A percentile compares a stretch with the other conserved stretches of the same genome.
Conservation (phyloP, 331 rosid genomes). For the Stylosanthes scabra region DNA sequence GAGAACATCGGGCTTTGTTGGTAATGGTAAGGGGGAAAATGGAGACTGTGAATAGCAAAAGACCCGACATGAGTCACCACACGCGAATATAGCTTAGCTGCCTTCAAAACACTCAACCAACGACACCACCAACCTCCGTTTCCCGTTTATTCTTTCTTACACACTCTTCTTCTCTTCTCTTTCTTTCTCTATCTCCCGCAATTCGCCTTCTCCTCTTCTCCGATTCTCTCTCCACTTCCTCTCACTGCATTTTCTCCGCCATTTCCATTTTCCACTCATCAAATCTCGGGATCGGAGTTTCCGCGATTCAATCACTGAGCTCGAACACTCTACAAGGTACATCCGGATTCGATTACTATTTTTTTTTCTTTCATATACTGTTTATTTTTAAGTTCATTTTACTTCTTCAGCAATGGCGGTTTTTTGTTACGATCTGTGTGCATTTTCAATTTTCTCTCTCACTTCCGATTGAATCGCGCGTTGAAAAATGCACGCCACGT, state of each 20-base stretch:
- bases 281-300: slow-evolving; percentile 36
- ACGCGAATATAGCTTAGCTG: neutral
- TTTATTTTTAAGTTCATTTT: neutral
- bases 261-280: slow-evolving; percentile 36
- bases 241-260: slow-evolving; percentile 32
- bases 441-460: slow-evolving; percentile 26
- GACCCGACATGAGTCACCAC: neutral
- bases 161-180: slow-evolving; percentile 25
- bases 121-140: neutral
- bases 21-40: neutral
- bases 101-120: neutral
- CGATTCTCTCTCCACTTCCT: slow-evolving; percentile 17
- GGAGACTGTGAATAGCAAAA: neutral
- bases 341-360: neutral
- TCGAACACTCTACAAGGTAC: slow-evolving; percentile 47
- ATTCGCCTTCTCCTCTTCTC: slow-evolving; percentile 39
- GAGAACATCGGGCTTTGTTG: neutral
- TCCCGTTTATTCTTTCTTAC: neutral
- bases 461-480: slow-evolving; percentile 31
- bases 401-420: slow-evolving; percentile 24
- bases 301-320: slow-evolving; percentile 22
- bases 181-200: slow-evolving; percentile 58
- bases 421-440: slow-evolving; percentile 48
- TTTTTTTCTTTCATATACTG: neutral
- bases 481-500: slow-evolving; percentile 32